Base-by-base conservation (phyloP, 2,329 filamentous ascomycete genomes). In the Colletotrichum cereale region DNA sequence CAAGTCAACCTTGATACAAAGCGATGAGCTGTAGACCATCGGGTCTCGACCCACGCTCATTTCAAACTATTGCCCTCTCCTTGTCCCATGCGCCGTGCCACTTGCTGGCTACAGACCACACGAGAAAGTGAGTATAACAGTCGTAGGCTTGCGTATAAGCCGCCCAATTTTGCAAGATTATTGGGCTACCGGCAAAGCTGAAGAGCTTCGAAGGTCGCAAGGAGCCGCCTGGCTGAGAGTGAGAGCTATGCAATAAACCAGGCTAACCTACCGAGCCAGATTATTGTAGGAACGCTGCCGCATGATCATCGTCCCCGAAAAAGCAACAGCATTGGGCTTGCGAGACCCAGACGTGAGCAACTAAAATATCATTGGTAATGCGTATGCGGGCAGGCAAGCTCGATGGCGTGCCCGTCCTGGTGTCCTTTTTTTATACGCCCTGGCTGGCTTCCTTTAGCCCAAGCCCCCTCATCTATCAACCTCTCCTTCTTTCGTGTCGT, bases 331-430 rank as follows among this genome's bases (percentile, higher is more conserved):
- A 21, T 31, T 21, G 48, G 21, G 21, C 7, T 7, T 16, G 21
- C 4, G 26, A 34, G 26, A 24, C 48, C 61, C 36, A 31, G 38
- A 12, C 5, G 21, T 55, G 36, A 53, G 48, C 18, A 67, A 71
- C 62, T 60, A 52, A 72, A 69, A 64, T 69, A 31, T 48, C 66
- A 72, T 72, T 72, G 38, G 53, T 70, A 52, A 44, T 53, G 31
- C 64, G 68, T 71, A 55, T 69, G 65, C 67, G 58, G 53, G 36
- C 48, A 53, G 60, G 52, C 69, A 64, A 57, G 57, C 69, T 72
- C 53, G 69, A 64, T 29, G 69, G 44, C 66, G 42, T 55, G 64
- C 58, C 53, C 66, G 16, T 62, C 31, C 38, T 69, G 69, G 69
- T 72, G 69, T 72, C 69, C 65, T 48, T 69, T 40, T 53, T 57